phyloP scores from a whole-genome alignment of 345 rosid species.

The Isatis tinctoria region DNA sequence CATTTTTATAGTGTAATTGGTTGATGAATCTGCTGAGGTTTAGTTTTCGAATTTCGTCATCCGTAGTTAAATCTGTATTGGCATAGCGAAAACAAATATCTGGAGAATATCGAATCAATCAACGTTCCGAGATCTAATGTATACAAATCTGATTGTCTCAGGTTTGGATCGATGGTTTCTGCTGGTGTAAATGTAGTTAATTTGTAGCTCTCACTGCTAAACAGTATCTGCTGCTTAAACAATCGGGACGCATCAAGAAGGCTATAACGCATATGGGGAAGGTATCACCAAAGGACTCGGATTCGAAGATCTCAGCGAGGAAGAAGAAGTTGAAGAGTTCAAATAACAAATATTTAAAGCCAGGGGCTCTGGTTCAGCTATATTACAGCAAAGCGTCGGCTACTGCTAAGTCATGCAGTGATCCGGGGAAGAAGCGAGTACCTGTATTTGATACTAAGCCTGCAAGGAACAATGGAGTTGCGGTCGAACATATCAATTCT shows the following conservation, averaged over 20 bases:
- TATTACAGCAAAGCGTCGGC: conserved; percentile 45
- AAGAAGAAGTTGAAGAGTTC: conserved; percentile 55
- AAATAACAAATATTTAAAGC: conserved; percentile 61
- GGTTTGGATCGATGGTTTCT: conserved; percentile 16
- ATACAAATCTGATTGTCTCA: not conserved
- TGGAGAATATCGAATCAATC: not conserved
- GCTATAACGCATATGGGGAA: conserved; percentile 48
- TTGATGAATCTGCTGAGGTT: not conserved
- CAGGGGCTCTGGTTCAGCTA: conserved; percentile 81
- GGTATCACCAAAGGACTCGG: conserved; percentile 53
- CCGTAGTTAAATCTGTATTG: too few species aligned
- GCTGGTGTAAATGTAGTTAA: not conserved
- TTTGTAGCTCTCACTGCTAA: conserved; percentile 3
- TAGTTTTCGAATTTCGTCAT: not conserved
- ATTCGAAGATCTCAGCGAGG: conserved; percentile 40
- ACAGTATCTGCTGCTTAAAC: too few species aligned
- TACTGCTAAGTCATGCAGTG: conserved; percentile 59
- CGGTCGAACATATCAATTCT: conserved; percentile 29
- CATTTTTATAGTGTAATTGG: not conserved
- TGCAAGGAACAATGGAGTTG: conserved; percentile 25
- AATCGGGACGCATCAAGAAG: not conserved
- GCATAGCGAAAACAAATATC: not conserved
- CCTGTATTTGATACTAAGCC: conserved; percentile 47
- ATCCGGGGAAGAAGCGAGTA: conserved; percentile 66
- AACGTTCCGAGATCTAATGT: not conserved